Evolutionary conservation across 2,329 filamentous ascomycete species (phyloP), one percentile per base, ranked within the genome.

Genomic region (Phyllosticta citrichinensis): DNA sequence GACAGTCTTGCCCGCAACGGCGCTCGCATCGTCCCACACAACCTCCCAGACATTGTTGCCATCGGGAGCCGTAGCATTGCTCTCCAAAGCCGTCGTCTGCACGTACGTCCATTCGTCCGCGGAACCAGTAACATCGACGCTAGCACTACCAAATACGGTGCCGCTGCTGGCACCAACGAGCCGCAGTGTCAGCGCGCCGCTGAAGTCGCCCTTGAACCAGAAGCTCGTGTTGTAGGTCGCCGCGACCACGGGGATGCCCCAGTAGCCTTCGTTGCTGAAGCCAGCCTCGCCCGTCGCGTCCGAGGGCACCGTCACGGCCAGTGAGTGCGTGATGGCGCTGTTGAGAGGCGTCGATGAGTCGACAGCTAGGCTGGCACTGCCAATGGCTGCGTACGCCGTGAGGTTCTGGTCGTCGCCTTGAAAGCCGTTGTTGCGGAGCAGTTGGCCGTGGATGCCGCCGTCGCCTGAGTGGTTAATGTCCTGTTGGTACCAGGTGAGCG

Each of bases 341-440:
- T 57, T 56, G 11, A 63, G 30, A 5, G 60, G 60, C 12, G 51
- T 57, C 27, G 33, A 12, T 2, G 47, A 52, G 40, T 61, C 55
- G 20, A 62, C 53, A 11, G 69, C 64, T 5, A 75, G 58, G 0
- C 60, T 63, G 6, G 69, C 69, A n/a, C 63, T 65, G 2, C 68
- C 68, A 2, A 73, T 66, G 17, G 68, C 62, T n/a, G 62, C 63
- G 67, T 70, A 75, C 1, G 69, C 71, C 25, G 69, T 71, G 6
- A 65, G 54, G 40, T 57, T 63, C 65, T 60, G 60, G 53, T 64
- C 53, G 22, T 57, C 57, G 55, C 60, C 60, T 35, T 62, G 60
- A 25, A 62, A 62, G 24, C 60, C 60, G 30, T 62, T 62, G 52
- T 62, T 62, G n/a, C 60, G 60, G n/a, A 62, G 56, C 10, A 62